phyloP scores from a whole-genome alignment of 2,329 filamentous ascomycete species.

The Canariomyces notabilis region DNA sequence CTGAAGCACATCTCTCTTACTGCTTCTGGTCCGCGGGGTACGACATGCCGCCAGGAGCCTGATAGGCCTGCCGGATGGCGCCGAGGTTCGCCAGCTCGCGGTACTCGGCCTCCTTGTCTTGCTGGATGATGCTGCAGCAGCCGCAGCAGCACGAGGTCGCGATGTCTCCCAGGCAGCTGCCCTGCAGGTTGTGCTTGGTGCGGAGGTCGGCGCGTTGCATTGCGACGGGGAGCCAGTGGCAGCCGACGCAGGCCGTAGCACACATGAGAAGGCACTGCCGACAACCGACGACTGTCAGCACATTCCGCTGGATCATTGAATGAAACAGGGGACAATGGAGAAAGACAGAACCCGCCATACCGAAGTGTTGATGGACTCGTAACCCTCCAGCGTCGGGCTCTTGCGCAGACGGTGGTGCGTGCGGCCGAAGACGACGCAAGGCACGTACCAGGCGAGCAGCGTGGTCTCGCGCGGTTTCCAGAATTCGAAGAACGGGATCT shows the following conservation, averaged over 20 bases:
- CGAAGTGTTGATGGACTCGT: conserved; percentile 43
- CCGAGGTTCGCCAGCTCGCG: conserved; percentile 28
- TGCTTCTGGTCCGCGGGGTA: conserved; percentile 20
- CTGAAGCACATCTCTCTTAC: not conserved
- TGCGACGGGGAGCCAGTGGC: conserved; percentile 39
- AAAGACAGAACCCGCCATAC: conserved; percentile 30
- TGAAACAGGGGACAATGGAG: no score
- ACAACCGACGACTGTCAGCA: not conserved
- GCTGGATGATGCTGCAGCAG: conserved; percentile 42
- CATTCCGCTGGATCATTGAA: not conserved
- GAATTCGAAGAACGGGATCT: conserved; percentile 40
- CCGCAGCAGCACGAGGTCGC: conserved; percentile 41
- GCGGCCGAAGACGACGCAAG: conserved; percentile 46
- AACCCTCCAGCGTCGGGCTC: conserved; percentile 37
- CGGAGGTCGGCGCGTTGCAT: conserved; percentile 44
- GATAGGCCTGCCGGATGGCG: conserved; percentile 30
- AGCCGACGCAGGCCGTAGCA: conserved; percentile 36
- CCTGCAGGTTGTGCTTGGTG: conserved; percentile 41
- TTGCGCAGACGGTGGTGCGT: conserved; percentile 42
- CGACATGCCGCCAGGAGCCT: conserved; percentile 29
- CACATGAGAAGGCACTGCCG: conserved; percentile 40
- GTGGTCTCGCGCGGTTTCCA: conserved; percentile 41
- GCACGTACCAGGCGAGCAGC: conserved; percentile 41
- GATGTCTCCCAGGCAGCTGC: conserved; percentile 40
- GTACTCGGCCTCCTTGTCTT: conserved; percentile 42